Evolutionary conservation across 495 filamentous ascomycete genomes (phyloP), one percentile per base, ranked within the genome.

Genomic region (Xylaria scruposa): DNA sequence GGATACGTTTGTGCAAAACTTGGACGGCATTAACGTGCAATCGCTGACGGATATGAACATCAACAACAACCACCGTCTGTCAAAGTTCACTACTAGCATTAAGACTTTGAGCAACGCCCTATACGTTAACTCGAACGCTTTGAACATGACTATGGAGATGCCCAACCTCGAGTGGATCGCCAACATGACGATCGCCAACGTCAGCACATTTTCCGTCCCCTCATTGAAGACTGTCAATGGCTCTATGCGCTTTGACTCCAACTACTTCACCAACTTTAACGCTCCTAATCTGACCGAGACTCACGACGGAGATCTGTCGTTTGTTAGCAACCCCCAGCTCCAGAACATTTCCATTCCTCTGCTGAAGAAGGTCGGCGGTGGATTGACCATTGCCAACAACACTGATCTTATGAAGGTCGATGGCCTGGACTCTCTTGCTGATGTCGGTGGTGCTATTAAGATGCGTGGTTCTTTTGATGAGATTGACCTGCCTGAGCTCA

Each of bases 181-280:
- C 79, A 94, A 97, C 87, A 90, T 97, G 86, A 95, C 93, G 67
- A 90, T 98, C 84, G 88, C 91, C 81, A 95, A 97, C 85, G 91
- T 93, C 83, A 90, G 90, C 73, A 85, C 81, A 54, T 85, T 97
- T 80, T 85, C 81, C 24, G 82, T 95, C 44, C 96, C 96, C 19
- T 91, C 92, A n/a, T 90, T 99, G 51, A 78, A 87, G 72, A 84
- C 84, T 40, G 88, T 97, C 65, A 94, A 92, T 78, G 89, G 91
- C 76, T 92, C 94, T 63, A 86, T 97, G 76, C 91, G 91, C 70
- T 93, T 98, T 82, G 93, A 92, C 84, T 90, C 89, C 71, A 94
- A 93, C 88, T 88, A 84, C 79, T 91, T 98, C 82, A 71, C 78
- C 54, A 82, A 80, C 15, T 89, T 97, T 82, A 75, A 74, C 40